Conservation (phyloP, 257 asterid species). For the Leonotis leonurus region DNA sequence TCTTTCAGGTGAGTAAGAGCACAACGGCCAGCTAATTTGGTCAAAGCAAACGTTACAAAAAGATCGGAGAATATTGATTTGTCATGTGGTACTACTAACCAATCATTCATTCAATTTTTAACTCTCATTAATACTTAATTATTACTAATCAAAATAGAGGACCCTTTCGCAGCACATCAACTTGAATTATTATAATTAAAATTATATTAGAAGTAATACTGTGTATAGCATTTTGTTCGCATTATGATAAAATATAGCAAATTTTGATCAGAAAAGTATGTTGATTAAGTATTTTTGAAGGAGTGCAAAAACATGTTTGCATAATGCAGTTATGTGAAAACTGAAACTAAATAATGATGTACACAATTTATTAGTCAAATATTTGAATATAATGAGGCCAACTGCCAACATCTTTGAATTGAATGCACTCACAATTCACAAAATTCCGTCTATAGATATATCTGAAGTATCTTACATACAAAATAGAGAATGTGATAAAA, state of each 20-base stretch:
- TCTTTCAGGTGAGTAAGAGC: background rate
- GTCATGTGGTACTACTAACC: conserved; percentile 3
- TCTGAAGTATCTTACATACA: background rate
- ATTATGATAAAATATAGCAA: background rate
- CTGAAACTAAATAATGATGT: too few relatives aligned
- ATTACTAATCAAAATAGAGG: background rate
- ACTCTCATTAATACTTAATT: background rate
- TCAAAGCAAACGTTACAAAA: conserved; percentile 8
- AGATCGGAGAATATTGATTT: background rate
- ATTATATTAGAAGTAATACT: background rate
- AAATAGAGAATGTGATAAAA: background rate
- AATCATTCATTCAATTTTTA: background rate
- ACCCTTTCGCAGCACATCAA: background rate
- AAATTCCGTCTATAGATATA: too few relatives aligned
- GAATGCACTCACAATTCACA: background rate
- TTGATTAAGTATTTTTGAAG: too few relatives aligned
- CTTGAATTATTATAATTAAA: background rate
- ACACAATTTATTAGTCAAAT: too few relatives aligned
- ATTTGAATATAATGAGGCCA: too few relatives aligned
- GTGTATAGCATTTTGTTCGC: background rate
- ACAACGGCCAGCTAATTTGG: conserved; percentile 9
- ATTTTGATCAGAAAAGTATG: too few relatives aligned
- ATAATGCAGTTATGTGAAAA: too few relatives aligned
- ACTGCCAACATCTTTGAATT: too few relatives aligned
- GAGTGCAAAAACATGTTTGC: too few relatives aligned